Evolutionary conservation across 176 grass and related monocot genomes (phyloP).

Genomic region (Eragrostis curvula): DNA sequence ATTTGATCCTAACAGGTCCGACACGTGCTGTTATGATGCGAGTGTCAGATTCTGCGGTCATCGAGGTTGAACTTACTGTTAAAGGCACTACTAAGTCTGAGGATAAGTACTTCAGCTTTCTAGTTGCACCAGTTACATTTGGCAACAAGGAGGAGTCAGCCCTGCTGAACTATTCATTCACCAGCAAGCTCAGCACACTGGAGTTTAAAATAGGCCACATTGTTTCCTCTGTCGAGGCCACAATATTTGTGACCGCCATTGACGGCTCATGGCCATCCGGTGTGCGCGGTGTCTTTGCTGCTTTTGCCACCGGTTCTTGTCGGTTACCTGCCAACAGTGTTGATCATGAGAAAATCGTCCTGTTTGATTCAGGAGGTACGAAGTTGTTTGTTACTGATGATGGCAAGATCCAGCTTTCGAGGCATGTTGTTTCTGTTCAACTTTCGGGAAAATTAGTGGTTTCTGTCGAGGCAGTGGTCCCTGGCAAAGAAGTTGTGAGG

Average conservation of each 20-base stretch:
- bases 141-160: too few relatives aligned
- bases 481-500: neutral
- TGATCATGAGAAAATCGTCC: neutral
- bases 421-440: neutral
- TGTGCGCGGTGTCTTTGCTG: neutral
- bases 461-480: neutral
- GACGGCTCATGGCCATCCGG: neutral
- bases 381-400: neutral
- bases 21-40: neutral
- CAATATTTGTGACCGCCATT: neutral
- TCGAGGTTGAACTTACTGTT: neutral
- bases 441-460: neutral
- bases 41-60: neutral
- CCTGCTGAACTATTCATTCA: neutral
- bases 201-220: neutral
- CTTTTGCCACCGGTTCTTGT: neutral
- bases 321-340: neutral
- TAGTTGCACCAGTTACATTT: neutral
- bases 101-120: constrained; percentile 3
- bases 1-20: neutral
- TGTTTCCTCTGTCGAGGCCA: neutral
- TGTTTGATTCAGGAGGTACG: neutral
- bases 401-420: neutral
- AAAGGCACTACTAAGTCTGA: neutral
- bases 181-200: constrained; percentile 1